These are phyloP conservation scores for Psilocybe azurescens DNA, from an alignment of 768 basidiomycete genomes.

Conservation along the genomic window DNA sequence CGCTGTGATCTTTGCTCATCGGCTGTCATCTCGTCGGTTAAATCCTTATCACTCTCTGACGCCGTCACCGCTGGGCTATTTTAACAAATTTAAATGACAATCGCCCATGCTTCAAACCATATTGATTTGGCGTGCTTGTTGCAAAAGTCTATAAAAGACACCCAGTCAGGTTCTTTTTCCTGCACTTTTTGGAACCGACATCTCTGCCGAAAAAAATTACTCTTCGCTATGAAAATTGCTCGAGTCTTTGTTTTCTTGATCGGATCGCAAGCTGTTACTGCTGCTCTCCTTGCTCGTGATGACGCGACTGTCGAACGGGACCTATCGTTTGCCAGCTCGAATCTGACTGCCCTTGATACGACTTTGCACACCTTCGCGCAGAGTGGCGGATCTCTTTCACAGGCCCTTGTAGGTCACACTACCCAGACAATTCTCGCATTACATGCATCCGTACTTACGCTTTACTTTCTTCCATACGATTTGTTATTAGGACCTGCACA, in stretches of 20 bases:
- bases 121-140: too few relatives aligned
- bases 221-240: not conserved
- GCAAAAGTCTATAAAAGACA: not conserved
- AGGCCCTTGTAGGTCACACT: slow-evolving; percentile 27
- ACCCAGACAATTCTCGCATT: not conserved
- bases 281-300: not conserved
- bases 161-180: too few relatives aligned
- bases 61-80: not conserved
- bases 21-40: too few relatives aligned
- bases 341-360: not conserved
- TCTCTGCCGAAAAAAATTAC: too few relatives aligned
- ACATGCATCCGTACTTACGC: not conserved
- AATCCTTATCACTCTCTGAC: slow-evolving; percentile 7
- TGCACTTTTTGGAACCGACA: too few relatives aligned
- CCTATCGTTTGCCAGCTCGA: not conserved
- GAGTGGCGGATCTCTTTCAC: slow-evolving; percentile 12
- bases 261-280: not conserved
- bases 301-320: not conserved
- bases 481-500: slow-evolving; percentile 24
- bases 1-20: too few relatives aligned
- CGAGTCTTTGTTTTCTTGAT: not conserved
- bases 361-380: not conserved
- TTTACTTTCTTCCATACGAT: not conserved
- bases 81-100: not conserved
- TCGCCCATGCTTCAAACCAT: not conserved